Percentiles rank a stretch among this genome's conserved stretches.
Evolutionary conservation across 2,329 filamentous ascomycete species (phyloP).

Genomic region (Neopestalotiopsis sp.): DNA sequence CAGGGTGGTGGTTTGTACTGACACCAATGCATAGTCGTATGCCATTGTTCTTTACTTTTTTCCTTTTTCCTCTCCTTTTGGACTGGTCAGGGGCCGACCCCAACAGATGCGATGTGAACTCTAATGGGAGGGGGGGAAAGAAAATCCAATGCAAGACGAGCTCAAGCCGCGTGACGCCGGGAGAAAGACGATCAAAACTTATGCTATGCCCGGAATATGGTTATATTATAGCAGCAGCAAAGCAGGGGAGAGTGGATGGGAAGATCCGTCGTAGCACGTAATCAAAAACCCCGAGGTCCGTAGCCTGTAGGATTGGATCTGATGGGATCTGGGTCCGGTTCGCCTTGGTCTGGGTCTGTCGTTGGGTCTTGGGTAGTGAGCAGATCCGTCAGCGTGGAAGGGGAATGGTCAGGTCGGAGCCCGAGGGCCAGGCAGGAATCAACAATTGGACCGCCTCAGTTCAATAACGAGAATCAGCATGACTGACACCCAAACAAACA

Average conservation of each 20-base stretch:
- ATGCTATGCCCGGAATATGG: conserved; percentile 2
- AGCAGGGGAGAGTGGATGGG: background rate
- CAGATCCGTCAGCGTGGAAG: background rate
- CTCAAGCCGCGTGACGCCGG: conserved; percentile 2
- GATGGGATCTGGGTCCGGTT: background rate
- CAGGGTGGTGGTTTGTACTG: conserved; percentile 38
- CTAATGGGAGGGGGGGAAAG: background rate
- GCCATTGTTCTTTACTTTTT: conserved; percentile 52
- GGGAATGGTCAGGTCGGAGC: background rate
- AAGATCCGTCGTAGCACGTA: background rate
- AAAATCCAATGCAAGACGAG: background rate
- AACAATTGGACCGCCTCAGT: background rate
- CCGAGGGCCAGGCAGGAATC: background rate
- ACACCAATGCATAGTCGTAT: conserved; percentile 68
- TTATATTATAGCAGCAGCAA: background rate
- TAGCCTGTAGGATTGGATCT: background rate
- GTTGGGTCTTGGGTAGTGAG: too few species aligned
- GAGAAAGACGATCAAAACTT: background rate
- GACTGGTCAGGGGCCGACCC: conserved; percentile 9
- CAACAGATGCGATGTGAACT: conserved; percentile 9
- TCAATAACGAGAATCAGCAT: too few species aligned
- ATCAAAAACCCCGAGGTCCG: background rate
- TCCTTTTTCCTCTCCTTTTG: background rate
- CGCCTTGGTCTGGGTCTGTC: too few species aligned
- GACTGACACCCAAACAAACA: background rate